These are phyloP conservation scores for Aspergillus carbonarius DNA, from an alignment of 2,329 filamentous ascomycete genomes.

Conservation along the genomic window DNA sequence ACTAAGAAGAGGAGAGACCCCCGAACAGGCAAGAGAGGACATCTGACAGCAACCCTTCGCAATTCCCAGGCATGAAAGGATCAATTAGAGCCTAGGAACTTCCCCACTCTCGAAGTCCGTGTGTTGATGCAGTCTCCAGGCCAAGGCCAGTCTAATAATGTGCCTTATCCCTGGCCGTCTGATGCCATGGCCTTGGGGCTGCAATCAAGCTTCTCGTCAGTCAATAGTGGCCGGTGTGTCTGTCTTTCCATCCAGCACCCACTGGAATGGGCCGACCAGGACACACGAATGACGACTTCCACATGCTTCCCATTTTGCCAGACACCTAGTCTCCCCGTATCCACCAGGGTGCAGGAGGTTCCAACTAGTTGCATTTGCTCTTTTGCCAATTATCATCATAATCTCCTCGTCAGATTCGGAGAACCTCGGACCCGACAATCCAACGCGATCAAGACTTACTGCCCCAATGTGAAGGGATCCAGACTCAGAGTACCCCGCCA, in stretches of 20 bases:
- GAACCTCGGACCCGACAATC: neutral
- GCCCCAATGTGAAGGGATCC: neutral
- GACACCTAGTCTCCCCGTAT: neutral
- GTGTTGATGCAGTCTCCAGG: neutral
- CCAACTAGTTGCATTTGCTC: neutral
- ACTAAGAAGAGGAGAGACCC: neutral
- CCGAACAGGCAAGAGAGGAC: no score
- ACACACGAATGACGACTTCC: neutral
- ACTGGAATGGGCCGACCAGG: neutral
- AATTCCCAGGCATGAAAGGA: neutral
- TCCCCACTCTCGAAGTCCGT: neutral
- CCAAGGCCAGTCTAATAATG: neutral
- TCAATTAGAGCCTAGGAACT: neutral
- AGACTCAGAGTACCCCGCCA: neutral
- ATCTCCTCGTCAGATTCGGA: neutral
- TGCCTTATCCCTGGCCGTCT: neutral
- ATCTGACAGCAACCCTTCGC: neutral
- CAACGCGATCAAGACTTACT: neutral
- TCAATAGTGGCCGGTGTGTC: neutral
- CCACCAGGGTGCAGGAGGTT: neutral
- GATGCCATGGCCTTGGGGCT: neutral
- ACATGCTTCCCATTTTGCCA: neutral
- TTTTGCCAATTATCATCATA: neutral
- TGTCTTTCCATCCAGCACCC: neutral
- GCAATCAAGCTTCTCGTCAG: neutral